phyloP scores from a whole-genome alignment of 2,329 filamentous ascomycete species.

The Alternaria sp. region DNA sequence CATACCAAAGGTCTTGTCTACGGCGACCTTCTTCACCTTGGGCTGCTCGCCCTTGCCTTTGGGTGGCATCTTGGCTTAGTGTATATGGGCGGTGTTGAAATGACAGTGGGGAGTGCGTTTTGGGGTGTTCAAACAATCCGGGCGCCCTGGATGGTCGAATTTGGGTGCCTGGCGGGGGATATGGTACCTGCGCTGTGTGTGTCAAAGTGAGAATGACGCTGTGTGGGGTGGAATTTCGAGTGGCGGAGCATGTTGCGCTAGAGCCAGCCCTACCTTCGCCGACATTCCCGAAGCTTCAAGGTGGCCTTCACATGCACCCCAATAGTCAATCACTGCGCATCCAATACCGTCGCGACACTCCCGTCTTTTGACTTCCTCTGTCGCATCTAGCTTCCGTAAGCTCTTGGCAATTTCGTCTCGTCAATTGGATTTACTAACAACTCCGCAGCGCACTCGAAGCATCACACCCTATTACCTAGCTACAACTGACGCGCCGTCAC shows the following conservation, averaged over 20 bases:
- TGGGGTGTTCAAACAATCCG: constrained; percentile 1
- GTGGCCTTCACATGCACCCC: constrained; percentile 32
- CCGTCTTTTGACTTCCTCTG: constrained; percentile 2
- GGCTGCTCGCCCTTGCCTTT: constrained; percentile 63
- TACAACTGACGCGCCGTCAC: constrained; percentile 40
- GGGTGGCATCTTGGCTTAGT: constrained; percentile 70
- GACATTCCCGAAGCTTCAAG: constrained; percentile 35
- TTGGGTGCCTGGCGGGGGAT: constrained; percentile 27
- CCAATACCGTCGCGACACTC: constrained; percentile 14
- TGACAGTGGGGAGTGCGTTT: constrained; percentile 13
- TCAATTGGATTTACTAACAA: constrained; percentile 21
- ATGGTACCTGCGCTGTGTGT: constrained; percentile 27
- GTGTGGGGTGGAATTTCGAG: constrained; percentile 39
- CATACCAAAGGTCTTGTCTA: constrained; percentile 99
- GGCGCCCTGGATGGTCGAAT: constrained; percentile 19
- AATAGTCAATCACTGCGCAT: constrained; percentile 14
- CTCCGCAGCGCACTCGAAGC: constrained; percentile 25
- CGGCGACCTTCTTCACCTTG: constrained; percentile 70
- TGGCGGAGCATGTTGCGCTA: constrained; percentile 27
- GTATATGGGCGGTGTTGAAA: constrained; percentile 17
- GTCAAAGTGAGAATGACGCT: constrained; percentile 51
- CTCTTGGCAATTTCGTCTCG: background rate
- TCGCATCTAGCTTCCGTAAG: constrained; percentile 12
- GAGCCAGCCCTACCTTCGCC: constrained; percentile 24
- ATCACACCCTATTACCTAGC: constrained; percentile 17